A percentile compares a stretch with the other conserved stretches of the same genome.
Evolutionary conservation across 148 eudicot genomes (phyloP).

Genomic region (Cornus controversa): DNA sequence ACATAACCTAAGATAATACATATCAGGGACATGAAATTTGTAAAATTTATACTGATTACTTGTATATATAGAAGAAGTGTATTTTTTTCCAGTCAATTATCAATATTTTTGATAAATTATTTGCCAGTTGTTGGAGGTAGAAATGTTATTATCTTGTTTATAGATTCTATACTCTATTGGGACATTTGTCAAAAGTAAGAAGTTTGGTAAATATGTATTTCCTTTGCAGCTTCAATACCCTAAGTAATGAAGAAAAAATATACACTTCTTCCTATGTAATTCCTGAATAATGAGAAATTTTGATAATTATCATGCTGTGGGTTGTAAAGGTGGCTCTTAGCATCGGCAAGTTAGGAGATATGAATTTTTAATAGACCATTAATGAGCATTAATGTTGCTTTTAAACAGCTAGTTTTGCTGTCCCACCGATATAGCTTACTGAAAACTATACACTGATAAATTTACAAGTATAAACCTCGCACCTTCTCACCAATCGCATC

Average conservation of each 20-base stretch:
- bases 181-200: background rate
- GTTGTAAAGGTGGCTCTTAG: no score
- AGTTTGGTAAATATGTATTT: background rate
- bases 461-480: background rate
- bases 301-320: no score
- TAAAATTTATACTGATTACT: no score
- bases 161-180: background rate
- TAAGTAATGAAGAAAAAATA: no score
- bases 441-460: background rate
- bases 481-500: conserved; percentile 62
- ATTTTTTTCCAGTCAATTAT: no score
- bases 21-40: no score
- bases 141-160: no score
- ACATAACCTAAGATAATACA: background rate
- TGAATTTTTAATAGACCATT: background rate
- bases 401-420: background rate
- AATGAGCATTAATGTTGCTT: background rate
- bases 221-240: background rate
- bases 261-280: no score
- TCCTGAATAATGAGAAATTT: no score
- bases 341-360: background rate
- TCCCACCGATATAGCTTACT: background rate
- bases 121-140: no score
- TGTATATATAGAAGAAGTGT: no score
- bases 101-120: no score